Percentiles rank a stretch among this genome's conserved stretches.
phyloP scores from a whole-genome alignment of 2,329 filamentous ascomycete species.

The Microcera coccophila region DNA sequence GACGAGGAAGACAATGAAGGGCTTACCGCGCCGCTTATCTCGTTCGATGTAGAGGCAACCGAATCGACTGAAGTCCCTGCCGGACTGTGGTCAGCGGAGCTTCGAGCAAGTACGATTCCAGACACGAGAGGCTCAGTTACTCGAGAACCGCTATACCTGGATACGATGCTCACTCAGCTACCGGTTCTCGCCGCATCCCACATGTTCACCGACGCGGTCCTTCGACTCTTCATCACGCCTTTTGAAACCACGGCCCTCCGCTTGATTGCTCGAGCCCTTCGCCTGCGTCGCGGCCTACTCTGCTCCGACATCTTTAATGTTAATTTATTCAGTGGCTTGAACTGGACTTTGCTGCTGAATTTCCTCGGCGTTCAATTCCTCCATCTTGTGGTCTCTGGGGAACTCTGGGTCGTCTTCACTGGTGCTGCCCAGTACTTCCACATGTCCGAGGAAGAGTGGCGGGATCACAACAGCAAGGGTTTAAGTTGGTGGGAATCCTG shows the following conservation, averaged over 20 bases:
- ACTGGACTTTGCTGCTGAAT: conserved; percentile 41
- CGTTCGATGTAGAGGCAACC: conserved; percentile 57
- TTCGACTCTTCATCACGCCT: conserved; percentile 43
- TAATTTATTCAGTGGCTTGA: conserved; percentile 36
- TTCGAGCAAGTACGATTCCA: conserved; percentile 49
- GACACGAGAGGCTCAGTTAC: conserved; percentile 26
- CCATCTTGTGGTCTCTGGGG: conserved; percentile 42
- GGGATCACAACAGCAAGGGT: background rate
- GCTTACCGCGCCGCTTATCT: conserved; percentile 55
- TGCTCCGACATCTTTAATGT: conserved; percentile 37
- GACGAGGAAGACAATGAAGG: conserved; percentile 56
- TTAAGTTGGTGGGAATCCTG: background rate
- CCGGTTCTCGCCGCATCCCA: conserved; percentile 26
- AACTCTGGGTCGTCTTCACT: conserved; percentile 44
- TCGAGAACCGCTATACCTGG: conserved; percentile 38
- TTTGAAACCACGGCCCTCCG: conserved; percentile 46
- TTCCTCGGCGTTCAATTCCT: conserved; percentile 45
- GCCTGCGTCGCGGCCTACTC: conserved; percentile 36
- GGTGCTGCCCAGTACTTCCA: conserved; percentile 38
- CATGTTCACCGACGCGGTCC: conserved; percentile 34
- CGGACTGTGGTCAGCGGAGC: conserved; percentile 56
- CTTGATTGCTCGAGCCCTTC: conserved; percentile 42
- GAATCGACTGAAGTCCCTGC: conserved; percentile 49
- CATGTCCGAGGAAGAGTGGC: conserved; percentile 38
- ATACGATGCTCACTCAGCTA: conserved; percentile 49